Evolutionary conservation across 345 rosid species (phyloP), one percentile per base, ranked within the genome.

Genomic region (Camelina neglecta): DNA sequence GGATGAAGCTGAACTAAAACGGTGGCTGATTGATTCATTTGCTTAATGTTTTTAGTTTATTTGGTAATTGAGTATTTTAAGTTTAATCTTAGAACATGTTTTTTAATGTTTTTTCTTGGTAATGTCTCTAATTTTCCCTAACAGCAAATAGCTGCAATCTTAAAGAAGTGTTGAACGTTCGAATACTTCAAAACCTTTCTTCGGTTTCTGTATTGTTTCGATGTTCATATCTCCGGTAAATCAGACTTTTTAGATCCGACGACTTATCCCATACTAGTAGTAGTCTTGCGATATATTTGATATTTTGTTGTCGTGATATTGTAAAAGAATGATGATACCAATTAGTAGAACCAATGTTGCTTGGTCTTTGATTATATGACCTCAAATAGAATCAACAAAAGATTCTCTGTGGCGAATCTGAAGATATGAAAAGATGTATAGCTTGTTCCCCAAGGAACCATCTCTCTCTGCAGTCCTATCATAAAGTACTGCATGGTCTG

Each of bases 391-490:
- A 23, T 63, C 15, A 64, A 41, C 24, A 23, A 67, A 55, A 47
- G 54, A 75, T 26, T 38, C 54, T 55, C 64, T 55, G n/a, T 9
- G 24, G 18, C 29, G 54, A 69, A 56, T 69, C 54, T 56, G 53
- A 49, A 67, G 12, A n/a, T 18, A 55, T 11, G 73, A 55, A 55
- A 55, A 41, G 38, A 56, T 29, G 2, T 13, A 12, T 69, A 56
- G 4, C 64, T 56, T 69, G 73, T 8, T 11, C 42, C 42, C 42
- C 54, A 56, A 69, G 64, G 15, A 41, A 69, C 42, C 42, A 26
- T 56, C 31, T 29, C 31, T 29, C 31, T 29, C 31, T 29, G 4
- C 31, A 29, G 5, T 29, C 31, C 31, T 29, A 29, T 29, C 31
- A 29, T 29, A 29, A 29, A 29, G 5, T 29, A 29, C 39, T 54